These are phyloP conservation scores for Canavalia ensiformis DNA, from an alignment of 306 rosid genomes.

Conservation along the genomic window DNA sequence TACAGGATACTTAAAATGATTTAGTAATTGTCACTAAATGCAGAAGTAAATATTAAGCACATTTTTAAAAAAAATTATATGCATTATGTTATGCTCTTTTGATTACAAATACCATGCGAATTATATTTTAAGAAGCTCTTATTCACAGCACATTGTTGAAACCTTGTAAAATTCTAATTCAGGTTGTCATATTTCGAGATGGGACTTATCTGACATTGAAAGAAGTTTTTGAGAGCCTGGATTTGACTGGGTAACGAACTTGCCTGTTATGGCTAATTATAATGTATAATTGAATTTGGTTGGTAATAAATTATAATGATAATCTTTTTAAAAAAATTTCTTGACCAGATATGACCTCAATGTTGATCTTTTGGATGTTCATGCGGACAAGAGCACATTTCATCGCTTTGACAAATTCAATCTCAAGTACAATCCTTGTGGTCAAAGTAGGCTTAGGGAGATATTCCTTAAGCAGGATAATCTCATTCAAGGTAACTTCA, in stretches of 20 bases:
- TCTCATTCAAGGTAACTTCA: constrained; percentile 88
- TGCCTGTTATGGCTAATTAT: constrained; percentile 29
- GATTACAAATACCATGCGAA: constrained; percentile 2
- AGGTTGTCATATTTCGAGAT: constrained; percentile 99
- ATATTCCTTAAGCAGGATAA: constrained; percentile 97
- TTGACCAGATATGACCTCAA: constrained; percentile 89
- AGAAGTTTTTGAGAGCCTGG: constrained; percentile 99
- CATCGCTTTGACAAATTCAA: constrained; percentile 99
- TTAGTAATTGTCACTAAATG: constrained; percentile 19
- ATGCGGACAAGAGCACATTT: constrained; percentile 99
- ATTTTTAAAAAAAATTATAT: neutral
- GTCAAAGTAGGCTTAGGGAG: constrained; percentile 99
- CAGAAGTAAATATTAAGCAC: neutral
- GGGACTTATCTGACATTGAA: constrained; percentile 98
- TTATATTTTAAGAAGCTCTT: constrained; percentile 23
- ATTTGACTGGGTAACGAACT: constrained; percentile 82
- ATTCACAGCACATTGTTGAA: constrained; percentile 13
- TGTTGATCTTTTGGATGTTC: constrained; percentile 99
- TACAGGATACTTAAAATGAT: constrained; percentile 17
- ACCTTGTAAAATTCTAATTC: constrained; percentile 41
- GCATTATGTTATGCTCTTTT: neutral
- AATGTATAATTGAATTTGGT: constrained; percentile 26
- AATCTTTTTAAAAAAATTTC: constrained; percentile 45
- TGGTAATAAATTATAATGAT: constrained; percentile 22
- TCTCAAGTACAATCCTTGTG: constrained; percentile 98